A percentile compares a stretch with the other conserved stretches of the same genome.
Evolutionary conservation across 345 rosid species (phyloP).

Genomic region (Populus simonii): DNA sequence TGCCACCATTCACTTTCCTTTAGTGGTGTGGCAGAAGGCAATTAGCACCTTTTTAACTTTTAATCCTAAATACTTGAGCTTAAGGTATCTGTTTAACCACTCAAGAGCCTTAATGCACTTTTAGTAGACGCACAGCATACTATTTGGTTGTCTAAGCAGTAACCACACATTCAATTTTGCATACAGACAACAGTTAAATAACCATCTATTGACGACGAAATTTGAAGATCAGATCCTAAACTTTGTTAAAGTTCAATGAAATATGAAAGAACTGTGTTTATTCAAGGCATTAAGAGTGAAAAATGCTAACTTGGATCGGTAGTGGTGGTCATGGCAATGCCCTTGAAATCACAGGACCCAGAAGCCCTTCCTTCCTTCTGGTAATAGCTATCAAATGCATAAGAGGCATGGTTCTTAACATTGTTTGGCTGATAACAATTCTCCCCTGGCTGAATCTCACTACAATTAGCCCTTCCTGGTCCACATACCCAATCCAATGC

Average conservation of each 20-base stretch:
- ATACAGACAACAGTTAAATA: neutral
- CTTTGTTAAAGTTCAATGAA: neutral
- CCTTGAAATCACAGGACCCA: conserved; percentile 95
- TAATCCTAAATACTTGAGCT: neutral
- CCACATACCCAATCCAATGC: conserved; percentile 99
- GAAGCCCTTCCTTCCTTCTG: conserved; percentile 72
- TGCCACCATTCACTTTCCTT: conserved; percentile 5
- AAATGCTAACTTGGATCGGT: conserved; percentile 85
- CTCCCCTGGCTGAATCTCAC: conserved; percentile 93
- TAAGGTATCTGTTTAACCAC: neutral
- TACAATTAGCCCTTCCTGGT: conserved; percentile 81
- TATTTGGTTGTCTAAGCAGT: neutral
- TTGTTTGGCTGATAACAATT: conserved; percentile 83
- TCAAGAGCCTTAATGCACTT: conserved; percentile 10
- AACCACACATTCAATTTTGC: neutral
- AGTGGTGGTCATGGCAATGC: conserved; percentile 90
- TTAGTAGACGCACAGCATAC: neutral
- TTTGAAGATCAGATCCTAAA: conserved; percentile 5
- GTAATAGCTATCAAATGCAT: conserved; percentile 95
- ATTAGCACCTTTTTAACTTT: neutral
- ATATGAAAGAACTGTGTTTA: neutral
- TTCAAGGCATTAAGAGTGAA: neutral
- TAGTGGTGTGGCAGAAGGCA: neutral
- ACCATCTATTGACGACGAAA: neutral
- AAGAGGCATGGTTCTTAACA: conserved; percentile 82